Base-by-base conservation (phyloP, 768 basidiomycete species). In the Tulasnella sp. region DNA sequence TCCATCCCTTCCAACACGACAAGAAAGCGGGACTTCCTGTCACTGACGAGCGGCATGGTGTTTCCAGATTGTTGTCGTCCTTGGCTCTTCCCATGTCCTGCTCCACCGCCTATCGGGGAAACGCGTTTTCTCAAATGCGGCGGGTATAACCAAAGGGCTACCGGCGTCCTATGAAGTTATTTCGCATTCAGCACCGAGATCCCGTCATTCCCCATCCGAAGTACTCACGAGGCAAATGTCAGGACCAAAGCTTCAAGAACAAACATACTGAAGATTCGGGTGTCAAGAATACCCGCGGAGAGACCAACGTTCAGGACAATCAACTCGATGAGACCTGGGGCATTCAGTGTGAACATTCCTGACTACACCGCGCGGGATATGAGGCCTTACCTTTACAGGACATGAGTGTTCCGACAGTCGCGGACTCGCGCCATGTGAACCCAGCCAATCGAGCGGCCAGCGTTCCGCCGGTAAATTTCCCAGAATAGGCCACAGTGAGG, bases 231-330 rank as follows among this genome's bases (percentile, higher is more conserved):
- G 15, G 58, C 58, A 73, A 87, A 89, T 0, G 94, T 95, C 42
- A 96, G 74, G 5, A 84, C 70, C 41, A 93, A 73, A 0, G 88
- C 86, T 67, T 88, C 86, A 19, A 97, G 75, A 42, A 97, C 91
- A 66, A 97, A 94, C 91, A 96, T 97, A 0, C 90, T 88, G 72
- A 97, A 94, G 5, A 96, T 86, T 24, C 78, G 78, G 29, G 70
- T 65, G 62, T 74, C 70, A 50, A 98, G 75, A 52, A 95, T 92
- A 0, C 82, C 81, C 2, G 88, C 91, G 2, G 78, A 74, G 1
- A 95, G 75, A 2, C 95, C 94, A 63, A 98, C 88, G 66, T 98
- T 99, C 63, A 98, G 82, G 3, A 98, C 94, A 66, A 98, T 96
- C 17, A 97, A 76, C 68, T 96, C 94, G 9, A 97, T 87, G 3